These are phyloP conservation scores for Melanomma pulvis-pyrius DNA, from an alignment of 495 filamentous ascomycete genomes.

Conservation along the genomic window DNA sequence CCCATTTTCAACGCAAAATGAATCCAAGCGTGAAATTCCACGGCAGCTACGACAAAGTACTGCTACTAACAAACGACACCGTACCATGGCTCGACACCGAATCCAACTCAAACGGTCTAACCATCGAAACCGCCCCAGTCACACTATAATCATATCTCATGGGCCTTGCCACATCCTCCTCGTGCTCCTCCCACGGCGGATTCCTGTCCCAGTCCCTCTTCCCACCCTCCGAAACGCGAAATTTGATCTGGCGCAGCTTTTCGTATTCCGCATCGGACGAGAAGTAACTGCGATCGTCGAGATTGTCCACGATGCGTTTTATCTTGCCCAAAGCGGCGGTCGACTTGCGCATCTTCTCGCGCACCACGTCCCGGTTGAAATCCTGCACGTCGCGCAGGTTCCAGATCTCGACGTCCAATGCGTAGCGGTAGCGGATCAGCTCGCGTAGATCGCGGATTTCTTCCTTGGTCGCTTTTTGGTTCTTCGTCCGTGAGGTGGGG, in stretches of 20 bases:
- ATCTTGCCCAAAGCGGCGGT: constrained; percentile 11
- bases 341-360: constrained; percentile 21
- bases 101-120: not conserved
- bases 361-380: not conserved
- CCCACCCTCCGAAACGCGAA: not conserved
- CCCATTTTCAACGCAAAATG: too few species aligned
- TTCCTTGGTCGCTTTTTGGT: constrained; percentile 5
- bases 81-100: not conserved
- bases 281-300: not conserved
- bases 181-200: constrained; percentile 4
- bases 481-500: not conserved
- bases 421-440: constrained; percentile 23
- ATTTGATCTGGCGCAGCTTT: not conserved
- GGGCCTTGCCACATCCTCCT: not conserved
- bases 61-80: not conserved
- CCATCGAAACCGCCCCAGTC: not conserved
- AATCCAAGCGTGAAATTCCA: too few species aligned
- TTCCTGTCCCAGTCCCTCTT: not conserved
- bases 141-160: not conserved
- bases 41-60: too few species aligned
- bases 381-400: constrained; percentile 1
- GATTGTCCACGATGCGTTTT: not conserved
- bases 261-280: not conserved
- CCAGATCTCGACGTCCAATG: constrained; percentile 24
- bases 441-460: constrained; percentile 18